A percentile compares a stretch with the other conserved stretches of the same genome.
Evolutionary conservation across 768 basidiomycete species (phyloP).

Genomic region (Mycena maculata): DNA sequence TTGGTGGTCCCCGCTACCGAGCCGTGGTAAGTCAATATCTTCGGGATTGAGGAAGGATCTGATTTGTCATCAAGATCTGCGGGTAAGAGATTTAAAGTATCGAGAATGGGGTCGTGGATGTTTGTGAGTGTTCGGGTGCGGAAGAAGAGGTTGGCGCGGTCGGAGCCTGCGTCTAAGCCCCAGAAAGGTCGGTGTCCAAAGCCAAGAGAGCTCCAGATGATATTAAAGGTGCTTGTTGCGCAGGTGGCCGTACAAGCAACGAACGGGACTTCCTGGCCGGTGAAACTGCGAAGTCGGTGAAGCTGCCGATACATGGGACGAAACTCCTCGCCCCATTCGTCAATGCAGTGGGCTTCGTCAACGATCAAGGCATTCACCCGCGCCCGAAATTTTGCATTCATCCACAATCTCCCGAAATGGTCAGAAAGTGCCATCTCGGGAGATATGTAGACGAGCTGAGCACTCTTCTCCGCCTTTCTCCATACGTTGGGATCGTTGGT

Average conservation of each 20-base stretch:
- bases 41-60: constrained; percentile 23
- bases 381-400: constrained; percentile 39
- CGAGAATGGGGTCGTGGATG: constrained; percentile 31
- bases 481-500: constrained; percentile 2
- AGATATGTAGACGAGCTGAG: constrained; percentile 3
- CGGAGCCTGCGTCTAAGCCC: constrained; percentile 45
- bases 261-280: constrained; percentile 43
- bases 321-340: constrained; percentile 48
- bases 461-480: constrained; percentile 1
- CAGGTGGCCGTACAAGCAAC: constrained; percentile 45
- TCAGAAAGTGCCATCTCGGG: constrained; percentile 37
- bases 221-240: no score
- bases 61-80: constrained; percentile 20
- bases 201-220: constrained; percentile 40
- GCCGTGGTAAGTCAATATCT: constrained; percentile 32
- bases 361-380: constrained; percentile 41
- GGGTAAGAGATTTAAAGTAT: constrained; percentile 35
- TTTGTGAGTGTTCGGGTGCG: constrained; percentile 29
- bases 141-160: constrained; percentile 41
- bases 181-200: constrained; percentile 48
- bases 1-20: constrained; percentile 17
- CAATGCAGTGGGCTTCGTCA: no score
- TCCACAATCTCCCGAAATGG: constrained; percentile 44
- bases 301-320: constrained; percentile 41
- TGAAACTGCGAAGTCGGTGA: constrained; percentile 35